Percentiles rank a stretch among this genome's conserved stretches.
phyloP scores from a whole-genome alignment of 2,329 filamentous ascomycete genomes.

The Pezicula neosporulosa region DNA sequence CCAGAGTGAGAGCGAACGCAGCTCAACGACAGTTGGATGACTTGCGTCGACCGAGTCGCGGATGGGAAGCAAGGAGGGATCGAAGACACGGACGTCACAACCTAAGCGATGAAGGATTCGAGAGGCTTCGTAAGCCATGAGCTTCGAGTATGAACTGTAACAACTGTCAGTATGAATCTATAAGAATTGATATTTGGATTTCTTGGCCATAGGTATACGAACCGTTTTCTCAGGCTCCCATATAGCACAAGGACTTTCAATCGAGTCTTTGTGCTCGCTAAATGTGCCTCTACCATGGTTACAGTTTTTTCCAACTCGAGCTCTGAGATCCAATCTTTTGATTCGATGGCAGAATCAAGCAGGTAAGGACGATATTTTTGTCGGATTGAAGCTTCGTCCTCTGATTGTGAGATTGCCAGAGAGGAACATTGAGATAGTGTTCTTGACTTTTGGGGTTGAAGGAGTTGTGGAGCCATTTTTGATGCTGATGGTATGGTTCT shows the following conservation, averaged over 20 bases:
- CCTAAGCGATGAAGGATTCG: conserved; percentile 61
- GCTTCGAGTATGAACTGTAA: conserved; percentile 51
- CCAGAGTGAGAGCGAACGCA: conserved; percentile 58
- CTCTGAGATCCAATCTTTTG: conserved; percentile 50
- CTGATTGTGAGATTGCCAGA: conserved; percentile 38
- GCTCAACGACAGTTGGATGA: conserved; percentile 60
- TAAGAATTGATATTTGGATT: too few relatives aligned
- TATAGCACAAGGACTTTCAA: conserved; percentile 58
- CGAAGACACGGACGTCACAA: conserved; percentile 61
- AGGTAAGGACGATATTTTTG: conserved; percentile 55
- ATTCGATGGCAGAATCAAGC: conserved; percentile 31
- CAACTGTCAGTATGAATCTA: background rate
- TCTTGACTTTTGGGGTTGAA: background rate
- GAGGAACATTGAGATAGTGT: conserved; percentile 2
- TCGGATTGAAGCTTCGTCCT: conserved; percentile 45
- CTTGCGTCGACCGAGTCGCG: conserved; percentile 57
- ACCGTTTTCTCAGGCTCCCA: conserved; percentile 50
- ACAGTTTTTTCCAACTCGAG: conserved; percentile 52
- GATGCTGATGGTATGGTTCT: background rate
- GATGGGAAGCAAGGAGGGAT: conserved; percentile 56
- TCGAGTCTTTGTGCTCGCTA: conserved; percentile 30
- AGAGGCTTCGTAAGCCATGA: conserved; percentile 56
- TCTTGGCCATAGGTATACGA: background rate
- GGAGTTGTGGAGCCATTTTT: conserved; percentile 1
- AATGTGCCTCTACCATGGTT: conserved; percentile 45